These are phyloP conservation scores for Akanthomyces muscarius DNA, from an alignment of 2,329 filamentous ascomycete genomes.

Conservation along the genomic window DNA sequence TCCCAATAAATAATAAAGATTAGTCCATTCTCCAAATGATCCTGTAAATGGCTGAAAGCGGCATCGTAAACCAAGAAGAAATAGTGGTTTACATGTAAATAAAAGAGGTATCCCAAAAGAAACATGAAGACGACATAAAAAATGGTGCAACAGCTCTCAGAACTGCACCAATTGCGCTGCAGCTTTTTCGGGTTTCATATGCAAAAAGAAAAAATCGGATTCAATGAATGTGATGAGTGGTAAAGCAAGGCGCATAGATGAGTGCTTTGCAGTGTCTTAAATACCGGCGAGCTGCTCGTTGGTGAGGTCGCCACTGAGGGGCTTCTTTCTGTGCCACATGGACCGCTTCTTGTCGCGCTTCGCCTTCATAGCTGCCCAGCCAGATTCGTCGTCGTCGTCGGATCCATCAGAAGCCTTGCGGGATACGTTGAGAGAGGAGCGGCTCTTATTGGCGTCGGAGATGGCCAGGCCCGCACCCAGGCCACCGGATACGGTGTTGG, in stretches of 20 bases:
- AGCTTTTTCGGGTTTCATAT: constrained; percentile 1
- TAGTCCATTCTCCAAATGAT: constrained; percentile 12
- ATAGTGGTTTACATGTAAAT: constrained; percentile 4
- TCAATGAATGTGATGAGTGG: not conserved
- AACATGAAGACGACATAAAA: constrained; percentile 8
- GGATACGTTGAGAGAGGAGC: constrained; percentile 36
- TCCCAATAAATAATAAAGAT: constrained; percentile 13
- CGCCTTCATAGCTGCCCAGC: constrained; percentile 66
- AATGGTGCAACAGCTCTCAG: not conserved
- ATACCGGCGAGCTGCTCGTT: constrained; percentile 48
- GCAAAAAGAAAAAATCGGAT: constrained; percentile 11
- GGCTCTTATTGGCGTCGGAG: constrained; percentile 31
- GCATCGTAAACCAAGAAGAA: constrained; percentile 13
- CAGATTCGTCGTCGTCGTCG: constrained; percentile 61
- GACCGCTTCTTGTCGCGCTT: constrained; percentile 65
- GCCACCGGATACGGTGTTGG: constrained; percentile 33
- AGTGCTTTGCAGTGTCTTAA: constrained; percentile 18
- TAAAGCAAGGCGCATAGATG: not conserved
- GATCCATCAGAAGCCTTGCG: constrained; percentile 38
- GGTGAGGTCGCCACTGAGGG: constrained; percentile 44
- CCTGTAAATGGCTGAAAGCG: constrained; percentile 7
- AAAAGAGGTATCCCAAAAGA: constrained; percentile 15
- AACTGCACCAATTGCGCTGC: not conserved
- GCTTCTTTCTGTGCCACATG: constrained; percentile 62
- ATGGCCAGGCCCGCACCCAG: constrained; percentile 31